Conservation (phyloP, 495 filamentous ascomycete species). For the Hypomontagnella submonticulosa region DNA sequence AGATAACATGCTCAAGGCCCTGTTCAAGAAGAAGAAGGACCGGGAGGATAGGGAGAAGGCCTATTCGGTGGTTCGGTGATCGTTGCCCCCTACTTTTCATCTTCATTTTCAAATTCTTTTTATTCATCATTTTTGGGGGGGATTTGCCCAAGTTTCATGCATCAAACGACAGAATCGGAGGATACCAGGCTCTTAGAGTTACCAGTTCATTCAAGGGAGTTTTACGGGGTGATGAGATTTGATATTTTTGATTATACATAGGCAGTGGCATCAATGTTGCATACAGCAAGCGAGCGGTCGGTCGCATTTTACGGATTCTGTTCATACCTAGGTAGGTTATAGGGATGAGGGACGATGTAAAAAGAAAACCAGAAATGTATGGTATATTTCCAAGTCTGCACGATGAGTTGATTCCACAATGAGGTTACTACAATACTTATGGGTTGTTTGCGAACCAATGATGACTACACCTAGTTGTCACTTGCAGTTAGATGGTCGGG, state of each 20-base stretch:
- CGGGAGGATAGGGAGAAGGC: conserved; percentile 48
- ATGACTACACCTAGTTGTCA: too few species aligned
- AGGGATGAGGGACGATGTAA: neutral
- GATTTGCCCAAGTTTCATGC: neutral
- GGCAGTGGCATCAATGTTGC: conserved; percentile 16
- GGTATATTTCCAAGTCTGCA: conserved; percentile 5
- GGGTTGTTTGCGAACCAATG: too few species aligned
- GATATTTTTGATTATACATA: conserved; percentile 4
- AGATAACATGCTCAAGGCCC: conserved; percentile 61
- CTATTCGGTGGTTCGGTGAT: conserved; percentile 38
- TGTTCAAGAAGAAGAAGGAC: conserved; percentile 65
- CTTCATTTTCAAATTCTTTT: conserved; percentile 9
- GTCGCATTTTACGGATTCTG: neutral
- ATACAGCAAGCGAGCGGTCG: conserved; percentile 23
- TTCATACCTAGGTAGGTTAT: too few species aligned
- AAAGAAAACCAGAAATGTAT: conserved; percentile 8
- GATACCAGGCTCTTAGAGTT: conserved; percentile 28
- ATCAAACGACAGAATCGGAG: conserved; percentile 25
- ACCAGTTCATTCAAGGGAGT: conserved; percentile 26
- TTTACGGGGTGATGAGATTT: conserved; percentile 3
- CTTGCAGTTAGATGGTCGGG: too few species aligned
- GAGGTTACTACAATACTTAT: too few species aligned
- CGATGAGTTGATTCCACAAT: too few species aligned
- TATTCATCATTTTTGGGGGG: conserved; percentile 6
- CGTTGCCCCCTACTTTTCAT: neutral